These are phyloP conservation scores for Clonostachys rosea DNA, from an alignment of 2,329 filamentous ascomycete species.

Conservation along the genomic window DNA sequence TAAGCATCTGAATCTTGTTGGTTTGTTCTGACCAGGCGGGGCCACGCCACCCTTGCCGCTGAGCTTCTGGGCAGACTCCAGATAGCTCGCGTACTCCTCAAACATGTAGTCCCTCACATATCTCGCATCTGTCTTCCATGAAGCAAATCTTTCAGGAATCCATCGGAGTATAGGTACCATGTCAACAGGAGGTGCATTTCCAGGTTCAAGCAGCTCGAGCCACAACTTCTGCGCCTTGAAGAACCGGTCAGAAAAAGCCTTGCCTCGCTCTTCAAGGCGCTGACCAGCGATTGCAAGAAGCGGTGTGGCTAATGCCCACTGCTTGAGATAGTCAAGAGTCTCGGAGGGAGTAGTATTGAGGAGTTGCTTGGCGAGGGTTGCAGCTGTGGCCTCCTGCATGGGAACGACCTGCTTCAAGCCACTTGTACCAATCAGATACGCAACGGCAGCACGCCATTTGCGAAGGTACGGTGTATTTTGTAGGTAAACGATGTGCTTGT, in stretches of 20 bases:
- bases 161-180: background rate
- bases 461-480: conserved; percentile 2
- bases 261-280: background rate
- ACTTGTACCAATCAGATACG: background rate
- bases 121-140: background rate
- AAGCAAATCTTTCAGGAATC: background rate
- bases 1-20: background rate
- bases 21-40: background rate
- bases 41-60: too few relatives aligned
- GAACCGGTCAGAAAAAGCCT: background rate
- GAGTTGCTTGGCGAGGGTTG: background rate
- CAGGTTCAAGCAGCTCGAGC: background rate
- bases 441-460: background rate
- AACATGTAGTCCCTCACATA: background rate
- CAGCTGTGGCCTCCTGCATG: background rate
- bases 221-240: background rate
- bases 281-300: background rate
- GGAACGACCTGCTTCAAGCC: background rate
- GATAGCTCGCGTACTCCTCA: background rate
- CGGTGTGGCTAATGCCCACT: background rate
- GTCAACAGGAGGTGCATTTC: background rate
- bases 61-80: background rate
- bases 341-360: background rate
- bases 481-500: conserved; percentile 7
- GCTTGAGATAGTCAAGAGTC: background rate